Evolutionary conservation across 495 filamentous ascomycete genomes (phyloP).

Genomic region (Xylaria palmicola): DNA sequence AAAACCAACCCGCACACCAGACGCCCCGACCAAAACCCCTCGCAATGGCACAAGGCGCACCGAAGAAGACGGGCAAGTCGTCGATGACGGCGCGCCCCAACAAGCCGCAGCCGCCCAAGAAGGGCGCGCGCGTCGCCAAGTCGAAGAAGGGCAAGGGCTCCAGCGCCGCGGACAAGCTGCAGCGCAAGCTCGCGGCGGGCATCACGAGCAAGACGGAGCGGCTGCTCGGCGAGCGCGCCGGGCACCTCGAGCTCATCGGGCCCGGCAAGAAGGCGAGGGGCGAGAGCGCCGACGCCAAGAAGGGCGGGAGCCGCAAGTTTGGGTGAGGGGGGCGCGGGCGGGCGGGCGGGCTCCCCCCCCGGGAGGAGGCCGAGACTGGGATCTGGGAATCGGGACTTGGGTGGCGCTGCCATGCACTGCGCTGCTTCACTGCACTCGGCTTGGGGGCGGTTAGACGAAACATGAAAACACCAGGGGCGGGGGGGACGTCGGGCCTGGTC

Average conservation of each 20-base stretch:
- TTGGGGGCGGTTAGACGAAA: no score
- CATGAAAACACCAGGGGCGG: no score
- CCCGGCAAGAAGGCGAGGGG: slow-evolving; percentile 39
- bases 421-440: no score
- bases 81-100: slow-evolving; percentile 25
- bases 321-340: slow-evolving; percentile 31
- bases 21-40: no score
- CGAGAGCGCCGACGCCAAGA: slow-evolving; percentile 23
- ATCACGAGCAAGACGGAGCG: slow-evolving; percentile 45
- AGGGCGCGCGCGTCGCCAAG: slow-evolving; percentile 36
- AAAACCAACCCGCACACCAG: no score
- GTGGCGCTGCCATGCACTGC: no score
- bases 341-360: no score
- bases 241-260: slow-evolving; percentile 50
- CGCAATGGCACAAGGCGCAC: slow-evolving; percentile 47
- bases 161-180: slow-evolving; percentile 39
- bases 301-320: slow-evolving; percentile 51
- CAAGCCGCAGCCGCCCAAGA: slow-evolving; percentile 35
- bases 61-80: slow-evolving; percentile 35
- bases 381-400: background rate
- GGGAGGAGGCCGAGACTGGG: background rate
- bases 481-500: no score
- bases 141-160: slow-evolving; percentile 39
- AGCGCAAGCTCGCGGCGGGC: slow-evolving; percentile 42
- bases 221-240: slow-evolving; percentile 47